Evolutionary conservation across 164 flowering plant species (phyloP), one percentile per base, ranked within the genome.

Genomic region (Aristolochia fimbriata): DNA sequence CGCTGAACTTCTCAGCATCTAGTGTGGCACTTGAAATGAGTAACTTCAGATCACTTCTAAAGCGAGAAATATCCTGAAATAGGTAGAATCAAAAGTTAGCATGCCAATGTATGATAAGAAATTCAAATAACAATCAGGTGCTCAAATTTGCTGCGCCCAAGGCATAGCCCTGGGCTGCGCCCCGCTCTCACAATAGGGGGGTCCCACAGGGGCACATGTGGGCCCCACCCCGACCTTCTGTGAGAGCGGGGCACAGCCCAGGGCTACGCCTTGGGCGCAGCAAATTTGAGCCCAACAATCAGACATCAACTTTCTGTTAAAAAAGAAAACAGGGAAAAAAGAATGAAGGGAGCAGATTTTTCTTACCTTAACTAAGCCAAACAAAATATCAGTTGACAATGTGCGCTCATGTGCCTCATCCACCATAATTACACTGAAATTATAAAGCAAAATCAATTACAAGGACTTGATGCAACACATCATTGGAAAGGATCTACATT

Each of bases 401-500:
- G 97, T 93, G 70, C 97, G 83, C 76, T 93, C 99, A 61, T 93
- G 99, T 23, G 99, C 99, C 74, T 93, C 99, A 69, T 93, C 99
- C 65, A 93, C 99, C 97, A 93, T 93, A 51, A 90, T 70, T 31
- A 93, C 95, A 78, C 97, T 93, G 78, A 63, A 74, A 51, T 24
- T 13, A 19, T 60, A 61, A 58, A 68, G 21, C 22, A 58, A 20
- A 49, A 49, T 27, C 19, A 49, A 17, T 8, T 37, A 37, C 8
- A 37, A 37, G 22, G 52, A 20, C 52, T 2, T 17, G n/a, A 5
- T 49, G 52, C 52, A 5, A 20, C 52, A 17, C 52, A 49, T 17
- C 16, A 15, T 11, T 49, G 20, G 6, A 47, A 51, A 10, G 37
- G 48, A 56, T 37, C 2, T 2, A 5, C 30, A 27, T 27, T 27